Percentiles rank a stretch among this genome's conserved stretches.
Conservation (phyloP, 805 yeast species). For the Zygosaccharomyces rouxii region DNA sequence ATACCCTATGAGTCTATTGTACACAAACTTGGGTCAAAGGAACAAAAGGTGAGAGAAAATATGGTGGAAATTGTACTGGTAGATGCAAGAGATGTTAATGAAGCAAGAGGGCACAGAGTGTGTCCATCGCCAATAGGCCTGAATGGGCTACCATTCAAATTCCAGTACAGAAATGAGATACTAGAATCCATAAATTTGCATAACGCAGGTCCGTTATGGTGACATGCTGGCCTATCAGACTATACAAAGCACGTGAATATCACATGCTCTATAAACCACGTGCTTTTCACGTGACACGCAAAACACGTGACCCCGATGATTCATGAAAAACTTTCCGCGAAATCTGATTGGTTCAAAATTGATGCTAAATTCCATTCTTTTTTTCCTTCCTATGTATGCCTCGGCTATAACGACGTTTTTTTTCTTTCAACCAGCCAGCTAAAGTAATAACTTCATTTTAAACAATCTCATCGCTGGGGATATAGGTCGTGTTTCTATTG, state of each 20-base stretch:
- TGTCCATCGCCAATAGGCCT: neutral
- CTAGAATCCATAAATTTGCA: constrained; percentile 5
- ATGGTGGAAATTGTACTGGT: constrained; percentile 17
- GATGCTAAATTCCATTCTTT: constrained; percentile 4
- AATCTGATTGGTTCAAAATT: constrained; percentile 13
- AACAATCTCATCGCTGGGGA: neutral
- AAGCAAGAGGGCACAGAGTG: neutral
- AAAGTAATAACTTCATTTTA: neutral
- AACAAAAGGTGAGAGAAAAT: constrained; percentile 3
- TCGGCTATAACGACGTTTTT: neutral
- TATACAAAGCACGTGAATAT: neutral
- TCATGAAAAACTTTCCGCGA: constrained; percentile 8
- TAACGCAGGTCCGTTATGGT: constrained; percentile 12
- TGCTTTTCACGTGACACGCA: neutral
- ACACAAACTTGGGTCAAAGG: constrained; percentile 1
- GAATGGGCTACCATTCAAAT: constrained; percentile 2
- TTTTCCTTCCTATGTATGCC: neutral
- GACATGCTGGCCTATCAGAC: neutral
- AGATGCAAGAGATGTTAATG: neutral
- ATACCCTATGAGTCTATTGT: constrained; percentile 16
- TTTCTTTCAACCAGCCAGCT: neutral
- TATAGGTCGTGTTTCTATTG: neutral
- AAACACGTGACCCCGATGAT: neutral
- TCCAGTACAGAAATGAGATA: constrained; percentile 9
- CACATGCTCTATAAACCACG: neutral